phyloP scores from a whole-genome alignment of 805 yeast genomes.

The Yarrowia yakushimensis region DNA sequence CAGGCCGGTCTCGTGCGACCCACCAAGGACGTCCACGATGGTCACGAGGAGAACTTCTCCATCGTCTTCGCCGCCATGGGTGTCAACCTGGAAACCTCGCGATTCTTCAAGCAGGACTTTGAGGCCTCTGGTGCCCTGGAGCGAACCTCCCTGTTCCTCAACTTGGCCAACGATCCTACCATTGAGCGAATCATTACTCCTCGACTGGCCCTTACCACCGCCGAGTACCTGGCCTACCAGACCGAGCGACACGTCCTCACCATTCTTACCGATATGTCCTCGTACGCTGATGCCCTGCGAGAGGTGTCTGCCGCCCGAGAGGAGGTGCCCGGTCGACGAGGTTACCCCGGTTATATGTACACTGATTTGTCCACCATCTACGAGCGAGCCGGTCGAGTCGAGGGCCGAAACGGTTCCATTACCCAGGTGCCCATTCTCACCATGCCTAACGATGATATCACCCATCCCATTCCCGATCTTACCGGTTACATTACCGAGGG shows the following conservation, averaged over 20 bases:
- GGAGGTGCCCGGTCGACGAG: slow-evolving; percentile 99
- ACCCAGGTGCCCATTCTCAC: slow-evolving; percentile 98
- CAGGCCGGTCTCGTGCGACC: slow-evolving; percentile 99
- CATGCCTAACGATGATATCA: slow-evolving; percentile 99
- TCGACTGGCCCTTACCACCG: slow-evolving; percentile 96
- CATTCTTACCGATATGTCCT: slow-evolving; percentile 97
- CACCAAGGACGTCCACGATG: slow-evolving; percentile 98
- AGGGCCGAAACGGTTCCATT: slow-evolving; percentile 98
- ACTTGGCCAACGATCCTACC: slow-evolving; percentile 98
- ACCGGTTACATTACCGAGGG: slow-evolving; percentile 99
- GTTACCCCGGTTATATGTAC: slow-evolving; percentile 99
- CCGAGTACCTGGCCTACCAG: slow-evolving; percentile 97
- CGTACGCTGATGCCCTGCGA: slow-evolving; percentile 99
- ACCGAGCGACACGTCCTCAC: slow-evolving; percentile 99
- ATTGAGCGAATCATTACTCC: slow-evolving; percentile 99
- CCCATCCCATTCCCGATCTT: slow-evolving; percentile 99
- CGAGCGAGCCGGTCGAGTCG: slow-evolving; percentile 99
- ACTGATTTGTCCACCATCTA: slow-evolving; percentile 98
- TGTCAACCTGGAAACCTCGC: slow-evolving; percentile 95
- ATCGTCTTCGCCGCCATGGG: slow-evolving; percentile 99
- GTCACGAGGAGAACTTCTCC: slow-evolving; percentile 98
- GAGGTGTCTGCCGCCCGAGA: slow-evolving; percentile 99
- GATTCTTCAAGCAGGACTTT: slow-evolving; percentile 98
- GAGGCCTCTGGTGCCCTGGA: slow-evolving; percentile 98
- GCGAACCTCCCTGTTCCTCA: slow-evolving; percentile 93